Evolutionary conservation across 176 grass and related monocot species (phyloP), one percentile per base, ranked within the genome.

Genomic region (Hordeum marinum): DNA sequence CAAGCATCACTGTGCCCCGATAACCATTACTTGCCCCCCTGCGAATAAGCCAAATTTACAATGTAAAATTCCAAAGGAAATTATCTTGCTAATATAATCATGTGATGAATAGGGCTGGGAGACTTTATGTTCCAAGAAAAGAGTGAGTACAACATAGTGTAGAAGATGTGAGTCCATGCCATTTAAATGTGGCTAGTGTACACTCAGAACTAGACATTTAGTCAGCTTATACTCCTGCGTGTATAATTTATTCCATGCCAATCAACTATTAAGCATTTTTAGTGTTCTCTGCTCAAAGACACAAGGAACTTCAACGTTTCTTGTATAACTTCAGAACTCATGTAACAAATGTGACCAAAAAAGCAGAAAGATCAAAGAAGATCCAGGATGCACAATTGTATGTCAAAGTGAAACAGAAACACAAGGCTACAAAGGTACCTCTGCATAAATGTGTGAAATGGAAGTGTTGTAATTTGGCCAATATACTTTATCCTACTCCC

Each of bases 1-100:
- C 75, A 91, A 90, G 89, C 66, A 97, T 46, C 35, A 97, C 94
- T 89, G 27, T 93, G 68, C 94, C 91, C 78, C 87, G 91, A 80
- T 74, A 93, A 76, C 91, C 94, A 41, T 70, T 82, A 88, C 64
- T 78, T 66, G 94, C 89, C 29, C 82, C 89, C 75, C 89, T 97
- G 41, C 11, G 52, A 58, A 82, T 67, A 43, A 76, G 75, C 17
- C 45, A 87, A 75, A 86, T 29, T 52, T 50, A 50, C 15, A 4
- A 25, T 68, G 42, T 40, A 67, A 24, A 41, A 43, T 76, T 18
- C 23, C 8, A 68, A 68, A 67, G 37, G 21, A 34, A 59, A 45
- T 18, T 76, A 42, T 59, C 9, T 57, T 17, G 32, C 26, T 25
- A 79, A 36, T 9, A 75, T 32, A 55, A 75, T 31, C 25, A 54